phyloP scores from a whole-genome alignment of 225 moss, liverwort and hornwort genomes.

The Neckera pumila region DNA sequence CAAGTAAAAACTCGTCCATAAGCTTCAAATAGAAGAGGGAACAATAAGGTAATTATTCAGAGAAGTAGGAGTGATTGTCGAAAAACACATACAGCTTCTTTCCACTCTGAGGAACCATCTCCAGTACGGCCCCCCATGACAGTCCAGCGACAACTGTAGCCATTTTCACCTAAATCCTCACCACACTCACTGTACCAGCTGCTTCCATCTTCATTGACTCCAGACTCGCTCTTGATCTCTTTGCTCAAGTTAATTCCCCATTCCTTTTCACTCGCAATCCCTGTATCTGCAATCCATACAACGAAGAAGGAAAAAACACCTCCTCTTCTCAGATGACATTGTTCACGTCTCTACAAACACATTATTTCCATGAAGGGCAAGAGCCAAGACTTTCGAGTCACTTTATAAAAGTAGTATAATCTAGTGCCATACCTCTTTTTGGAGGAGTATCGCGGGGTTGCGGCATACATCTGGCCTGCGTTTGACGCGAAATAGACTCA shows the following conservation, averaged over 20 bases:
- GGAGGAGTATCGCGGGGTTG: conserved; percentile 82
- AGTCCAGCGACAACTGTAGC: conserved; percentile 94
- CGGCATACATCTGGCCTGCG: conserved; percentile 53
- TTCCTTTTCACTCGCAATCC: conserved; percentile 96
- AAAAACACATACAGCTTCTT: conserved; percentile 75
- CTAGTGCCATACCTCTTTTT: conserved; percentile 49
- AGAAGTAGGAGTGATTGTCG: not conserved
- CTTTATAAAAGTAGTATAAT: not conserved
- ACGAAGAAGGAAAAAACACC: not conserved
- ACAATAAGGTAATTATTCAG: not conserved
- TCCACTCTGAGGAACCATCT: conserved; percentile 89
- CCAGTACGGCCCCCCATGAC: conserved; percentile 87
- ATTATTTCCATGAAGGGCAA: not conserved
- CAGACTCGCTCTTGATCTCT: conserved; percentile 74
- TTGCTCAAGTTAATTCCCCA: conserved; percentile 94
- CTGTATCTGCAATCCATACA: conserved; percentile 52
- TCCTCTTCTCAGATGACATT: not conserved
- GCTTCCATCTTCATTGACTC: conserved; percentile 68
- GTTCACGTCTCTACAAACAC: not conserved
- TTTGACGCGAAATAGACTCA: conserved; percentile 38
- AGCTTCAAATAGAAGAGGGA: not conserved
- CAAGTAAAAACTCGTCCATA: not conserved
- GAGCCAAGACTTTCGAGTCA: not conserved
- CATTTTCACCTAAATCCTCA: conserved; percentile 86
- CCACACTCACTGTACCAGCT: conserved; percentile 89